Percentiles rank a stretch among this genome's conserved stretches.
phyloP scores from a whole-genome alignment of 169 alveolate species.

The Miamiensis avidus region DNA sequence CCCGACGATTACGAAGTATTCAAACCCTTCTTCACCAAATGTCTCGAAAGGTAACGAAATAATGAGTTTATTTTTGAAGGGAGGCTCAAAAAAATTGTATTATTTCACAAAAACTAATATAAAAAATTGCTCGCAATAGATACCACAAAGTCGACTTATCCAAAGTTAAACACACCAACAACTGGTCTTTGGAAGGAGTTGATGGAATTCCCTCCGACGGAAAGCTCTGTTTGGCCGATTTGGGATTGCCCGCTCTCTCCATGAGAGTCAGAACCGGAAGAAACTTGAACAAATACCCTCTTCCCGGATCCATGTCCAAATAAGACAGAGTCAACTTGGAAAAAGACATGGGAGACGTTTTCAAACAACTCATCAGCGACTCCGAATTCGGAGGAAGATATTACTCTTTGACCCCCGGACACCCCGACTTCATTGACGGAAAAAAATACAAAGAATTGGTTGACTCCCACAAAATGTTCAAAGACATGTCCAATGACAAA shows the following conservation, averaged over 20 bases:
- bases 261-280: constrained; percentile 49
- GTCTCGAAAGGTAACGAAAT: neutral
- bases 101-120: no score
- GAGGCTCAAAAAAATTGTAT: no score
- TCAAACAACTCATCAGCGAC: constrained; percentile 13
- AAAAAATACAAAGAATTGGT: constrained; percentile 34
- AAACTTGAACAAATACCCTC: constrained; percentile 44
- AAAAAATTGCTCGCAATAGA: neutral
- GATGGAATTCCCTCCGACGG: neutral
- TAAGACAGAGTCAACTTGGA: constrained; percentile 36
- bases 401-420: constrained; percentile 20
- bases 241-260: neutral
- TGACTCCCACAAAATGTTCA: constrained; percentile 47
- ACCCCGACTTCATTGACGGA: neutral
- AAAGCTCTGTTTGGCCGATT: neutral
- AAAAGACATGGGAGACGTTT: neutral
- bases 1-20: neutral
- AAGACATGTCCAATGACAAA: constrained; percentile 30
- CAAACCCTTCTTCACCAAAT: neutral
- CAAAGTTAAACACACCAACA: neutral
- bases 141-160: neutral
- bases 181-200: neutral
- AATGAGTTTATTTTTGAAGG: no score
- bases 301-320: constrained; percentile 31
- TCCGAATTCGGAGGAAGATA: neutral